Evolutionary conservation across 805 yeast species (phyloP), one percentile per base, ranked within the genome.

Genomic region (Lipomyces sp.): DNA sequence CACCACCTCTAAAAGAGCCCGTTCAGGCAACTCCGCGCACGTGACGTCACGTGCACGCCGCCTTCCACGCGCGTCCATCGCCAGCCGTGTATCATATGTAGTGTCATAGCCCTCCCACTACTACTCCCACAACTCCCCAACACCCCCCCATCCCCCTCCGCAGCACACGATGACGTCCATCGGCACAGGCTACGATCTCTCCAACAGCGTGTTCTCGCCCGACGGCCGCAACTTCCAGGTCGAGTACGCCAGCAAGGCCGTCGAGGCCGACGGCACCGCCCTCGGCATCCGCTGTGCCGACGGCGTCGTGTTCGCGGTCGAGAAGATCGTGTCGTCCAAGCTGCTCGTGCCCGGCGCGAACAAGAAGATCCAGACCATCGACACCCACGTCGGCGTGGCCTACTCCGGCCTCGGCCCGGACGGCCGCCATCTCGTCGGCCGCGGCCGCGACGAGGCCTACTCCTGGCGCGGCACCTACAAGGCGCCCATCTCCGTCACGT

Each of bases 181-280:
- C 63, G 99, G 99, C 63, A 93, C 99, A 26, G 99, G 99, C 18
- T 93, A 93, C 81, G 99, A 93, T 77, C 82, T 93, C 66, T 88
- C 97, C 31, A 93, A 93, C 74, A 84, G 95, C 72, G 96, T 91
- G 56, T 93, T 93, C 73, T 13, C 75, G n/a, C 73, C 77, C 70
- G 96, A 88, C 68, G 95, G 95, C 36, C 79, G 95, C 73, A 87
- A 86, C 69, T 93, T 93, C 74, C 99, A 93, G 70, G 98, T 93
- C 18, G 98, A 93, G 70, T 93, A 93, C 65, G 99, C 99, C 29
- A 78, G 85, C 63, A 93, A 93, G 67, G 98, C 98, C 1, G 98
- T 91, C 2, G 99, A 93, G 70, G 90, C 89, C 64, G 96, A 96
- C 43, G 95, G 96, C 10, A 93, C 98, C 0, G 83, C 97, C 19